These are phyloP conservation scores for Nakaseomyces glabratus DNA, from an alignment of 1,139 yeast genomes.

Conservation along the genomic window DNA sequence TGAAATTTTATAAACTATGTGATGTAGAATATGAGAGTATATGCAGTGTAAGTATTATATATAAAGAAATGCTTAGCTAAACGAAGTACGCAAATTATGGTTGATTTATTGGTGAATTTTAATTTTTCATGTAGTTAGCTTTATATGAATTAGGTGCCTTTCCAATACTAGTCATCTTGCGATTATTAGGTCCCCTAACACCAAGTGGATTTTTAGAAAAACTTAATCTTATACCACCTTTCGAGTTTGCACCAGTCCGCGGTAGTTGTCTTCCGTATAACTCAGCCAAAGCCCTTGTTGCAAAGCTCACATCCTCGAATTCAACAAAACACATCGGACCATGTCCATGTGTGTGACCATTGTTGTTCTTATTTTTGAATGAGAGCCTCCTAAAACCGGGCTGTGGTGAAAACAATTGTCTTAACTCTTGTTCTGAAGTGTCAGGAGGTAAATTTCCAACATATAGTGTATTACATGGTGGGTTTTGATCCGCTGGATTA, in stretches of 20 bases:
- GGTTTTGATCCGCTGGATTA: conserved; percentile 97
- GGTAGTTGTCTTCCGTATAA: conserved; percentile 80
- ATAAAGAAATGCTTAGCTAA: conserved; percentile 1
- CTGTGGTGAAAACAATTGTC: conserved; percentile 82
- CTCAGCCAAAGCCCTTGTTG: conserved; percentile 88
- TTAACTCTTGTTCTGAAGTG: conserved; percentile 87
- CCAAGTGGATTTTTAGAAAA: conserved; percentile 95
- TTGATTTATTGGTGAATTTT: too few species aligned
- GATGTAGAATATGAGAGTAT: too few species aligned
- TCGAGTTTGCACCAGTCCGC: conserved; percentile 52
- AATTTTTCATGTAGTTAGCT: conserved; percentile 1
- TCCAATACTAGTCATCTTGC: conserved; percentile 15
- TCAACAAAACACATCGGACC: conserved; percentile 99
- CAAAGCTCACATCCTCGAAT: conserved; percentile 89
- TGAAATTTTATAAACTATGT: too few species aligned
- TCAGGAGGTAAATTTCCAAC: conserved; percentile 97
- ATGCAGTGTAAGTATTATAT: too few species aligned
- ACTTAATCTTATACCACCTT: conserved; percentile 90
- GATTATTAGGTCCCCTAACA: conserved; percentile 54
- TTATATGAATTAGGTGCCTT: not conserved
- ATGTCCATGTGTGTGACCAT: conserved; percentile 36
- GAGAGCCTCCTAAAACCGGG: conserved; percentile 88
- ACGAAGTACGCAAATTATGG: not conserved
- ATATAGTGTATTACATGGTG: conserved; percentile 93
- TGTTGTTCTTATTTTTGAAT: conserved; percentile 61